Conservation (phyloP, 176 grass and related monocot species). For the Avena eriantha region DNA sequence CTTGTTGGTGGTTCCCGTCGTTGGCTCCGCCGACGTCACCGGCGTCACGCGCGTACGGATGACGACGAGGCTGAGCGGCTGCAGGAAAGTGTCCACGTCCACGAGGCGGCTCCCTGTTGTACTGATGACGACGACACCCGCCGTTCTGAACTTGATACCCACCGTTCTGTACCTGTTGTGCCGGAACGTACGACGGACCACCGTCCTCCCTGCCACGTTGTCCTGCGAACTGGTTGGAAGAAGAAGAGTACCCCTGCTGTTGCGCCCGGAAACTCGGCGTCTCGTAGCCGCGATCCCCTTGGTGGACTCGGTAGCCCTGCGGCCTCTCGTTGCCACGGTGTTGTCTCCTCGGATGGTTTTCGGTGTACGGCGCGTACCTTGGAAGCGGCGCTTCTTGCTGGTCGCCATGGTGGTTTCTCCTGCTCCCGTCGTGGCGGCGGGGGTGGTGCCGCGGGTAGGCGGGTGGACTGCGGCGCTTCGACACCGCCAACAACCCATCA, state of each 20-base stretch:
- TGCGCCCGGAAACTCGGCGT: not conserved
- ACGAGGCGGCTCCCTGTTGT: not conserved
- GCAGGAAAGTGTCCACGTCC: not conserved
- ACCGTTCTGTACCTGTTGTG: not conserved
- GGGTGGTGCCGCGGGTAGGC: not conserved
- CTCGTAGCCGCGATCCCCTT: not conserved
- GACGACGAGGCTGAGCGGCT: not conserved
- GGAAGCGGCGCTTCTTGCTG: not conserved
- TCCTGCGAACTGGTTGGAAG: not conserved
- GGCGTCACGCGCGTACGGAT: constrained; percentile 16
- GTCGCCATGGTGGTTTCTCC: not conserved
- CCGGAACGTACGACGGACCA: not conserved
- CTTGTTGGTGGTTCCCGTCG: not conserved
- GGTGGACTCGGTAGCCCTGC: not conserved
- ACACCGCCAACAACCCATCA: not conserved
- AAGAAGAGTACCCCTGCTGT: not conserved
- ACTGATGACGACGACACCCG: not conserved
- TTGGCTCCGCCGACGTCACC: not conserved
- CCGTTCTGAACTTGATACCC: not conserved
- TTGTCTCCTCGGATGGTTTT: too few relatives aligned
- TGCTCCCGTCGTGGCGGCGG: not conserved
- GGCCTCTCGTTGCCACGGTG: not conserved
- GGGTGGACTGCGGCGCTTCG: not conserved
- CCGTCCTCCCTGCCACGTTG: not conserved
- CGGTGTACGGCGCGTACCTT: not conserved